Percentiles rank a stretch among this genome's conserved stretches.
Evolutionary conservation across 345 rosid species (phyloP).

Genomic region (Eucalyptus guilfoylei): DNA sequence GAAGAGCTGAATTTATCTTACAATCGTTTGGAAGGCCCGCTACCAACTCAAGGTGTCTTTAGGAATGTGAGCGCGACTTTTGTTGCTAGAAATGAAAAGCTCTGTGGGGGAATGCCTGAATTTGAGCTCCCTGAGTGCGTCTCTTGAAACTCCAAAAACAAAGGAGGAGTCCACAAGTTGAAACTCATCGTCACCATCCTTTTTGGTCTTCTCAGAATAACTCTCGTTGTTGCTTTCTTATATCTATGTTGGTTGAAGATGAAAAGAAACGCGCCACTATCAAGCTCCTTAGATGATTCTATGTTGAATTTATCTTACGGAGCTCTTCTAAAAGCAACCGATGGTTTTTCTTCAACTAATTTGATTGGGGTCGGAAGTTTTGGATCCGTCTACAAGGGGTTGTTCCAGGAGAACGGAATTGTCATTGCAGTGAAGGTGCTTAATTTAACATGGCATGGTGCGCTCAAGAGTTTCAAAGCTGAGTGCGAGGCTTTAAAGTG

Average conservation of each 20-base stretch:
- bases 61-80: neutral
- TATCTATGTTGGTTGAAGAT: neutral
- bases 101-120: neutral
- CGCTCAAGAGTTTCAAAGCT: too few species aligned
- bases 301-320: neutral
- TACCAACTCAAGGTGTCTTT: neutral
- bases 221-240: neutral
- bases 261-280: accelerated
- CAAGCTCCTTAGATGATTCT: neutral
- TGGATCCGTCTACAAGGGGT: too few species aligned
- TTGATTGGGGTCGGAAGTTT: too few species aligned
- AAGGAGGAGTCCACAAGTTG: neutral
- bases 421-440: too few species aligned
- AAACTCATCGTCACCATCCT: neutral
- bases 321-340: too few species aligned
- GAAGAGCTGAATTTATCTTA: neutral
- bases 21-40: neutral
- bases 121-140: neutral
- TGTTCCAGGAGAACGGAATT: too few species aligned
- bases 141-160: neutral
- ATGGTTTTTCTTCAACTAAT: too few species aligned
- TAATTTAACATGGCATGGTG: too few species aligned
- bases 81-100: neutral
- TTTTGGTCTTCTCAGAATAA: neutral
- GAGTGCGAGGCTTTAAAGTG: too few species aligned